phyloP scores from a whole-genome alignment of 352 stramenopile genomes.

The Plasmopara muralis region DNA sequence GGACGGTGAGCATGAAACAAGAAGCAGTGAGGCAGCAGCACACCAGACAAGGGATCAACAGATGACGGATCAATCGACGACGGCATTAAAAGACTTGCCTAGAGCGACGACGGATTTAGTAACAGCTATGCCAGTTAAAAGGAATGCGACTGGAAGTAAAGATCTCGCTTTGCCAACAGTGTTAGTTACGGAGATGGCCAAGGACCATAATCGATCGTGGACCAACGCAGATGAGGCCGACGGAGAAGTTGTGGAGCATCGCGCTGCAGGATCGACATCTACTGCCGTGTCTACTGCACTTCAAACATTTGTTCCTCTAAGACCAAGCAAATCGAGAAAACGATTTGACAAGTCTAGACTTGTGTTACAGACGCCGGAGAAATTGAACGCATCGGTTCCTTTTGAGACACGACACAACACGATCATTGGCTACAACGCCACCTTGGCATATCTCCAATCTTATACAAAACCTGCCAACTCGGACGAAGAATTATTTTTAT shows the following conservation, averaged over 20 bases:
- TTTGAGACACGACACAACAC: slow-evolving; percentile 41
- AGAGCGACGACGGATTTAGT: background rate
- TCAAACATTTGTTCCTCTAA: background rate
- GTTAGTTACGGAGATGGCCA: background rate
- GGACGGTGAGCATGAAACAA: slow-evolving; percentile 5
- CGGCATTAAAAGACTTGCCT: background rate
- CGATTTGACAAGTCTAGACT: slow-evolving; percentile 27
- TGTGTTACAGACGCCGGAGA: slow-evolving; percentile 6
- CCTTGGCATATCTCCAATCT: slow-evolving; percentile 37
- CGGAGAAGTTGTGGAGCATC: background rate
- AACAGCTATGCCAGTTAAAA: too few species aligned
- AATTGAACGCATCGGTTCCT: slow-evolving; percentile 11
- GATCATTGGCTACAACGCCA: slow-evolving; percentile 45
- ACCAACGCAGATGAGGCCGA: slow-evolving; percentile 10
- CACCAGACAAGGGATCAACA: background rate
- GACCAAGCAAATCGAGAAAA: slow-evolving; percentile 7
- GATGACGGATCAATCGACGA: background rate
- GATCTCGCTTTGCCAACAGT: background rate
- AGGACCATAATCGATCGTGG: slow-evolving; percentile 13
- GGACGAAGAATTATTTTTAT: slow-evolving; percentile 50
- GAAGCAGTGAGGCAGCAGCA: background rate
- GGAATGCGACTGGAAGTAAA: too few species aligned
- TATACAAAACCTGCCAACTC: slow-evolving; percentile 23
- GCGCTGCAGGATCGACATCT: background rate
- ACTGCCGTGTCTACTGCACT: background rate